Conservation (phyloP, 2,329 filamentous ascomycete genomes). For the Trichoderma semiorbis region DNA sequence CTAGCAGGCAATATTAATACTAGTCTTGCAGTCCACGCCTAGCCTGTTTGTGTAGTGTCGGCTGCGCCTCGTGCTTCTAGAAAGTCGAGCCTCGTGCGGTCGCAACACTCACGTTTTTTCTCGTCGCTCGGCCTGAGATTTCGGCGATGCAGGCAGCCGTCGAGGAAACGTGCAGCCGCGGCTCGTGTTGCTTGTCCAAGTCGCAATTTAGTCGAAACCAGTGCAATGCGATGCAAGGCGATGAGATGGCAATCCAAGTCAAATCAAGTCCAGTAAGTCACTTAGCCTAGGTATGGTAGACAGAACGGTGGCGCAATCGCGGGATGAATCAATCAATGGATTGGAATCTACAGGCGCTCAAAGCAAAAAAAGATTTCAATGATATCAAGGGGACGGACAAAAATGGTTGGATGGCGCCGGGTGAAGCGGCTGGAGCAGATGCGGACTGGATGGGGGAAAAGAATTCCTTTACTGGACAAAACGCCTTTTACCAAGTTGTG, state of each 20-base stretch:
- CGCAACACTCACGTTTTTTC: background rate
- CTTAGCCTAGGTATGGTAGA: background rate
- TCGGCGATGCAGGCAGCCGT: conserved; percentile 17
- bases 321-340: background rate
- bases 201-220: background rate
- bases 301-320: background rate
- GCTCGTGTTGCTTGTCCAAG: background rate
- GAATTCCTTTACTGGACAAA: background rate
- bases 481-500: background rate
- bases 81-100: conserved; percentile 2
- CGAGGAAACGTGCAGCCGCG: conserved; percentile 17
- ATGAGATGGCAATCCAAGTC: background rate
- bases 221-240: background rate
- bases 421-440: background rate
- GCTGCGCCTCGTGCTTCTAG: conserved; percentile 19
- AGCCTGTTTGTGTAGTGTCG: conserved; percentile 12
- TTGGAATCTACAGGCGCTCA: background rate
- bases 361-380: background rate
- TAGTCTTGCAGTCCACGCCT: background rate
- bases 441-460: background rate
- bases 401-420: background rate
- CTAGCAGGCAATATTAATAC: conserved; percentile 4
- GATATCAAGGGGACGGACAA: background rate
- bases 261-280: background rate
- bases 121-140: background rate